Evolutionary conservation across 768 basidiomycete species (phyloP).

Genomic region (Coprinellus micaceus): DNA sequence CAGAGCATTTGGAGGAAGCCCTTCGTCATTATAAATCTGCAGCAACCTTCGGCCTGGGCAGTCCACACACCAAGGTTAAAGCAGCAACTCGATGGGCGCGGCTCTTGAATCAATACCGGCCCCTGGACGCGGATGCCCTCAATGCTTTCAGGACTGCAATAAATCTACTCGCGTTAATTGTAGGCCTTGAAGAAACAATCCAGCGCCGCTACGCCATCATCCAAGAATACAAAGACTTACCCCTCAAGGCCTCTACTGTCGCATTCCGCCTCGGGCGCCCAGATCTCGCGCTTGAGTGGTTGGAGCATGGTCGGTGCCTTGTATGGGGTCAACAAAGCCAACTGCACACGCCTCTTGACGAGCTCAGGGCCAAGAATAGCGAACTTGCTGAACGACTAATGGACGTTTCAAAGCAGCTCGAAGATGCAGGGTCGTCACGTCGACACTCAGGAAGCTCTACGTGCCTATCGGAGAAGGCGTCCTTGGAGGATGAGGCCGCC

Average conservation of each 20-base stretch:
- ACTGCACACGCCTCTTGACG: constrained; percentile 21
- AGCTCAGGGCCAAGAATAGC: constrained; percentile 11
- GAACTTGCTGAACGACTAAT: constrained; percentile 11
- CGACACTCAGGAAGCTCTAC: neutral
- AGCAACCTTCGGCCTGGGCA: constrained; percentile 5
- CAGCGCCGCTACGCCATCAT: neutral
- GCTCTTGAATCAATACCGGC: neutral
- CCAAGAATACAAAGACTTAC: neutral
- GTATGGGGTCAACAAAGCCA: constrained; percentile 26
- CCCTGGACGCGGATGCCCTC: neutral
- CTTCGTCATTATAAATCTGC: neutral
- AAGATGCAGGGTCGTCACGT: constrained; percentile 6
- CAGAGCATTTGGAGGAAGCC: neutral
- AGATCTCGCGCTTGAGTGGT: constrained; percentile 29
- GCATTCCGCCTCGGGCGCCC: constrained; percentile 20
- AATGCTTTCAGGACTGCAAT: neutral
- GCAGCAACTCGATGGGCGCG: constrained; percentile 6
- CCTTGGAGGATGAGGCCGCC: constrained; percentile 14
- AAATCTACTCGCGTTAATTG: neutral
- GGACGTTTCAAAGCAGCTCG: constrained; percentile 14
- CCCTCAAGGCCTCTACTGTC: constrained; percentile 19
- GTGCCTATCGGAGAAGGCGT: constrained; percentile 5
- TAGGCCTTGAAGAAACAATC: constrained; percentile 7
- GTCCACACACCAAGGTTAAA: neutral
- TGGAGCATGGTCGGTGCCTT: constrained; percentile 27